phyloP scores from a whole-genome alignment of 257 asterid genomes.

The Misopates orontium region DNA sequence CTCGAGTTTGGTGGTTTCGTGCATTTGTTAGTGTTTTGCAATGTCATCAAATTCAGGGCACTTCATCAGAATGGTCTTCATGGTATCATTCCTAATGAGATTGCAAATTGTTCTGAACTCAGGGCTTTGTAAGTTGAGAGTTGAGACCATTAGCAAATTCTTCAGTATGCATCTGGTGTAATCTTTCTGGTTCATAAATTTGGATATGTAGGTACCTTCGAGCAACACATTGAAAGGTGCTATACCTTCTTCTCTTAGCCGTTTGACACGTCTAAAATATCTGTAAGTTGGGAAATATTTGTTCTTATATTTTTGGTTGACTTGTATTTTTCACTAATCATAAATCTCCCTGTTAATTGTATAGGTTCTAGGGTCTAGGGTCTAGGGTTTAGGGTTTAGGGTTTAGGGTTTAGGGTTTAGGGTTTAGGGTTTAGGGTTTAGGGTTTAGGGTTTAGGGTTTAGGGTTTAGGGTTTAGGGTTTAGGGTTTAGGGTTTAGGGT shows the following conservation, averaged over 20 bases:
- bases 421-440: too few relatives aligned
- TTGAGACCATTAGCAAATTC: not conserved
- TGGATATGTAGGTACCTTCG: conserved; percentile 65
- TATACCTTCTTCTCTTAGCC: conserved; percentile 86
- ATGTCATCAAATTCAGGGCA: conserved; percentile 52
- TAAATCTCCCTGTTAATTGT: too few relatives aligned
- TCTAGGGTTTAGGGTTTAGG: too few relatives aligned
- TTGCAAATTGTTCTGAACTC: conserved; percentile 69
- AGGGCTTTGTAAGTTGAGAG: conserved; percentile 83
- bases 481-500: too few relatives aligned
- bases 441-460: too few relatives aligned
- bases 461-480: too few relatives aligned
- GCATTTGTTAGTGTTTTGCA: conserved; percentile 18
- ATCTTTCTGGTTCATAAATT: not conserved
- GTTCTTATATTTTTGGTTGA: conserved; percentile 1
- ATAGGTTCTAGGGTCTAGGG: too few relatives aligned
- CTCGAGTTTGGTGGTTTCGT: not conserved
- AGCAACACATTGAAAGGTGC: conserved; percentile 86
- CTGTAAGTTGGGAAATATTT: conserved; percentile 53
- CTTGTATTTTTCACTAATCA: too few relatives aligned
- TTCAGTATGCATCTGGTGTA: not conserved
- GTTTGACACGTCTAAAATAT: conserved; percentile 60
- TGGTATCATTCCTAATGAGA: conserved; percentile 75
- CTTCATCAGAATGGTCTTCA: conserved; percentile 91
- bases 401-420: too few relatives aligned